Base-by-base conservation (phyloP, 495 filamentous ascomycete species). In the Evernia prunastri region DNA sequence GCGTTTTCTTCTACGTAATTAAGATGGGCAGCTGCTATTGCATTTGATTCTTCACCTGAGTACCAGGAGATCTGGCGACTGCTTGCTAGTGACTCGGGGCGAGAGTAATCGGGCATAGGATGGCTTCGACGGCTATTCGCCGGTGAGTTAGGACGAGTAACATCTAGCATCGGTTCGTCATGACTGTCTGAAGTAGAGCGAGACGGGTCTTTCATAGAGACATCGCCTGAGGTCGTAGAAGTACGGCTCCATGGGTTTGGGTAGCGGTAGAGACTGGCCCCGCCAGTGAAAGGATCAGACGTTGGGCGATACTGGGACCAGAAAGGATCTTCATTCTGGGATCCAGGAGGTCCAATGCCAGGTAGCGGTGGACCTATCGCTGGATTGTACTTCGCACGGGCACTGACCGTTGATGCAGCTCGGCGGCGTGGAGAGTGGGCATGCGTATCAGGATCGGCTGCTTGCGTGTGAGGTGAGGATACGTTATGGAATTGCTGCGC, bases 111-210 rank as follows among this genome's bases (percentile, higher is more conserved):
- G 25, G 74, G 74, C 70, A 78, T 75, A 68, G 71, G 74, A 53
- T 78, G 79, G 40, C 79, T 73, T 23, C 72, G 72, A 45, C 77
- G 75, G 65, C 77, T 81, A 61, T 73, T 78, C 23, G 70, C 68
- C 13, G 57, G 39, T 4, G 78, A 77, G 53, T 69, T 74, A 20
- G 77, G 76, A 33, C 65, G 68, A 27, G 69, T 68, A 67, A 78
- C 81, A 61, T 85, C 82, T 36, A 79, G 80, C 82, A 84, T 85
- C 9, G 81, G 76, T 33, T 80, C 64, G 61, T 84, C 82, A 59
- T 79, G 75, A 45, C 75, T 73, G 27, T 76, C 77, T 33, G 80
- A 78, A 27, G 73, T 71, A 27, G 78, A 70, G 59, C 76, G 65
- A 69, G 77, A 65, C 69, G 70, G 71, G 54, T 72, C 51, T n/a